These are phyloP conservation scores for Saraca asoca DNA, from an alignment of 331 rosid species.

Conservation along the genomic window DNA sequence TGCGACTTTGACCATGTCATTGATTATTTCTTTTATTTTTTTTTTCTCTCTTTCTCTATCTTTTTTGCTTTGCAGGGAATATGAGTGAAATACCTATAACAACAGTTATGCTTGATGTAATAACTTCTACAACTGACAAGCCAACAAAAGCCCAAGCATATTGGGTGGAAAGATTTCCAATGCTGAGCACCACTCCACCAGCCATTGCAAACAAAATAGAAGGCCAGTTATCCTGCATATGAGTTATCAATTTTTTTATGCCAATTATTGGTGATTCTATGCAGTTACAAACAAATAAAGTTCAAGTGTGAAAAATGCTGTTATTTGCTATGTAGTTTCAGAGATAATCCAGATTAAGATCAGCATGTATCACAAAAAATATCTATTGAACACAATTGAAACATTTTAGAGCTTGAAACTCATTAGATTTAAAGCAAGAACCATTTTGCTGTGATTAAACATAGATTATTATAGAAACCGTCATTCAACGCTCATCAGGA, in stretches of 20 bases:
- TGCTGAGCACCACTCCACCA: conserved; percentile 78
- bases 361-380: no score
- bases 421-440: no score
- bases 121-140: conserved; percentile 80
- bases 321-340: no score
- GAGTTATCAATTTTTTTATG: conserved; percentile 21
- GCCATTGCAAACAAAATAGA: conserved; percentile 83
- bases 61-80: neutral
- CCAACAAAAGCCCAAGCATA: conserved; percentile 93
- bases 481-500: no score
- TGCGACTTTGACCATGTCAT: conserved; percentile 14
- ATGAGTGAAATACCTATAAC: conserved; percentile 63
- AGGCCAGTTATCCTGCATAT: conserved; percentile 76
- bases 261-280: conserved; percentile 11
- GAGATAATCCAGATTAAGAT: no score
- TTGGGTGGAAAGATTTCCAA: conserved; percentile 80
- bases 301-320: no score
- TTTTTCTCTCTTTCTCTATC: neutral
- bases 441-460: no score
- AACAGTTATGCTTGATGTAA: conserved; percentile 82
- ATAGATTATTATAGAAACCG: no score
- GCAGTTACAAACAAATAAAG: neutral
- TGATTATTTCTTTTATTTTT: conserved; percentile 1
- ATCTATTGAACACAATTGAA: no score
- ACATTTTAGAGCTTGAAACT: no score